These are phyloP conservation scores for Calocera viscosa DNA, from an alignment of 768 basidiomycete genomes.

Conservation along the genomic window DNA sequence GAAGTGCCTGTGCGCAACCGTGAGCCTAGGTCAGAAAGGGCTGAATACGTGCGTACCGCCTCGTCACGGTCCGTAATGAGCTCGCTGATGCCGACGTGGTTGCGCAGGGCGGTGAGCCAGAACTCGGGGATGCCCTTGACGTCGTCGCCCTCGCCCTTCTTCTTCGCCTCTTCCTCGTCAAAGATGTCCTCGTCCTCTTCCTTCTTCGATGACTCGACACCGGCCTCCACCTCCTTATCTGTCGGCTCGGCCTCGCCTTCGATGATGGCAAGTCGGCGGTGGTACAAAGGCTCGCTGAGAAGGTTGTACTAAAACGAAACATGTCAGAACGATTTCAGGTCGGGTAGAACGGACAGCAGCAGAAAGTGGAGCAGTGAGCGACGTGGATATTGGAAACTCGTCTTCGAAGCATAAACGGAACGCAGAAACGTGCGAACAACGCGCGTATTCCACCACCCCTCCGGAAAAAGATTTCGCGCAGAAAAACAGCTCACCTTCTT, in stretches of 20 bases:
- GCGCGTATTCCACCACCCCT: conserved; percentile 10
- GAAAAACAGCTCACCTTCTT: conserved; percentile 56
- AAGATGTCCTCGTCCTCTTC: conserved; percentile 56
- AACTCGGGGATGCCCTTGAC: conserved; percentile 71
- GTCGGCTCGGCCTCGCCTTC: conserved; percentile 62
- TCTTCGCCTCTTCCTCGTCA: conserved; percentile 32
- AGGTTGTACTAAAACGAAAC: conserved; percentile 28
- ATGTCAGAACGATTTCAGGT: neutral
- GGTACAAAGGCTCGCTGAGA: conserved; percentile 57
- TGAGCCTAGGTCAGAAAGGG: too few relatives aligned
- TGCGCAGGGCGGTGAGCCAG: conserved; percentile 93
- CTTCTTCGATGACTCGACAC: conserved; percentile 57
- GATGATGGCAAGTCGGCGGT: conserved; percentile 75
- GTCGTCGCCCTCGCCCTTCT: conserved; percentile 22
- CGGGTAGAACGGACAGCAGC: conserved; percentile 2
- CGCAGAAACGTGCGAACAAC: neutral
- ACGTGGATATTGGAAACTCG: too few relatives aligned
- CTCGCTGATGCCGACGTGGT: conserved; percentile 74
- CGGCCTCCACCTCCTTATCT: conserved; percentile 68
- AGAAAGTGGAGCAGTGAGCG: neutral
- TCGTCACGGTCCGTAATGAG: conserved; percentile 90
- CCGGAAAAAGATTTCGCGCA: conserved; percentile 13
- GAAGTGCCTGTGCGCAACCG: conserved; percentile 76
- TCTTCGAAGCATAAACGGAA: neutral
- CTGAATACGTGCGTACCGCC: conserved; percentile 27